Evolutionary conservation across 2,329 filamentous ascomycete genomes (phyloP), one percentile per base, ranked within the genome.

Genomic region (Diaporthe amygdali): DNA sequence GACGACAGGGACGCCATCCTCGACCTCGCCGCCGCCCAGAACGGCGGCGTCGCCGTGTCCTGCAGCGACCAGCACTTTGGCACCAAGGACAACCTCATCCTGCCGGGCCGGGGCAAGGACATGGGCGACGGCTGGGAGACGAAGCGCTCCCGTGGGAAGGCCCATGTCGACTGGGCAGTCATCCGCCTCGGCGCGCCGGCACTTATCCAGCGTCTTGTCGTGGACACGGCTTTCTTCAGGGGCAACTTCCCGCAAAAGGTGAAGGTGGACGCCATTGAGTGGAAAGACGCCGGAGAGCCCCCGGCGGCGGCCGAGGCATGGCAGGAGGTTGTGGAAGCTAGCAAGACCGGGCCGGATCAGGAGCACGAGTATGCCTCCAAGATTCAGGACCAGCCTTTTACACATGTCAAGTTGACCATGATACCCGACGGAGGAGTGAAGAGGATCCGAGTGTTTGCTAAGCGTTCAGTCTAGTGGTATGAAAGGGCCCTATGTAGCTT

Each of bases 401-500:
- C 93, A 15, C 95, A 96, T 82, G 91, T 95, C 27, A 98, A 97
- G 87, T 85, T 98, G 79, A 93, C 94, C 41, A 96, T 98, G 79
- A 94, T 97, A 76, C 96, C 96, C 0, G 95, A 98, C 81, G 95
- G 96, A 41, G 95, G 96, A 30, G 93, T 98, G 3, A 97, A 97
- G 89, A 87, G 95, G 74, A 88, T 98, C 75, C 89, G 94, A 55
- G 90, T 96, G 2, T 91, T 93, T 80, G 94, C 92, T 2, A 90
- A 87, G 78, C 86, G 90, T 75, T 83, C 82, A n/a, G 71, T 76
- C 41, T 71, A 68, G 55, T 39, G 10, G 10, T 7, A 25, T 25
- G 6, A 47, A 44, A 30, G 10, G n/a, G 32, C 12, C 6, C 32
- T 5, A 5, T 47, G 27, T 47, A 47, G 27, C 27, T 25, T 17